Conservation (phyloP, 202 grass and related monocot species). For the Panicum hallii region DNA sequence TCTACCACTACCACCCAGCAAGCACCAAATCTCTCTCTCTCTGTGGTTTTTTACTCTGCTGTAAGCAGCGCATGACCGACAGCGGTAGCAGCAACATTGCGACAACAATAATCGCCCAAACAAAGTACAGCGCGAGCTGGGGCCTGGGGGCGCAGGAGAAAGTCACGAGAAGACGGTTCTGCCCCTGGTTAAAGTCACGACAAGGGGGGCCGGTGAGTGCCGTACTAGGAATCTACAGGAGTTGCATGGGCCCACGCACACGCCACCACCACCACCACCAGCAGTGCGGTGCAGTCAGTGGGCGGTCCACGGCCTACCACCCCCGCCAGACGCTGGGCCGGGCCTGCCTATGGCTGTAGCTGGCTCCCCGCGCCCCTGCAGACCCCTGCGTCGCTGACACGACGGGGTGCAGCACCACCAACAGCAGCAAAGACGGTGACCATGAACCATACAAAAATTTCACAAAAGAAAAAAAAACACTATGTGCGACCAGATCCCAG, state of each 20-base stretch:
- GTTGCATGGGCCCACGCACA: constrained; percentile 48
- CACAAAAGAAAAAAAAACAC: no score
- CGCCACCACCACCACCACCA: background rate
- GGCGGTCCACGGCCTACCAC: constrained; percentile 12
- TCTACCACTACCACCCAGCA: no score
- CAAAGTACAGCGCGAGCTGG: no score
- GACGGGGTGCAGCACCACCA: background rate
- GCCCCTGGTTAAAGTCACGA: constrained; percentile 44
- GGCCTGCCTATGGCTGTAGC: background rate
- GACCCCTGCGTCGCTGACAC: no score
- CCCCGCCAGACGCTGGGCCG: background rate
- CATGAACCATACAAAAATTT: no score
- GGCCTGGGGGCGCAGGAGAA: no score
- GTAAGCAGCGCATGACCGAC: background rate
- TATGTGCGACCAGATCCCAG: no score
- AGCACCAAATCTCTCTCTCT: background rate
- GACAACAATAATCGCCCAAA: no score
- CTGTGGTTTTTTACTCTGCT: background rate
- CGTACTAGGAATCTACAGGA: constrained; percentile 64
- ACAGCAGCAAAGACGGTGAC: background rate
- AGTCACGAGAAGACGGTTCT: no score
- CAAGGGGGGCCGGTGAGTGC: background rate
- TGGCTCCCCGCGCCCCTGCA: no score
- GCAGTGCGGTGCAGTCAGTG: background rate
- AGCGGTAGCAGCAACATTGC: no score